Evolutionary conservation across 768 basidiomycete species (phyloP).

Genomic region (Tylopilus vinaceipallidus): DNA sequence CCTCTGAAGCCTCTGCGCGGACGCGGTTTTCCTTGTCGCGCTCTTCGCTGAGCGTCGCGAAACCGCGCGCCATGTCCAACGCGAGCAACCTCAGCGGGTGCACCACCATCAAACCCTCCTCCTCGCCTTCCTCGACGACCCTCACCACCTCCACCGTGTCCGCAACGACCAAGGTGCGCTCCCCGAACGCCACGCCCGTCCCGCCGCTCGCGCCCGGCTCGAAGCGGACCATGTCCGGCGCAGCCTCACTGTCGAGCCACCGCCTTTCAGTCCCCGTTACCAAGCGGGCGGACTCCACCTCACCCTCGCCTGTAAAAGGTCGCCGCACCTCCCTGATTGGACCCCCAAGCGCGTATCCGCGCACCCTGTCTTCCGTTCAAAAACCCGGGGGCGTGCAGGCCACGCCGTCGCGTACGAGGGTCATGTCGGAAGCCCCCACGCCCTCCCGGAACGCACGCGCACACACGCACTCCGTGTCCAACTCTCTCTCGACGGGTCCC

Average conservation of each 20-base stretch:
- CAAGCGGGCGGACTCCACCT: conserved; percentile 27
- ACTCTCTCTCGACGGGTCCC: conserved; percentile 28
- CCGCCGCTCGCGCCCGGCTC: conserved; percentile 33
- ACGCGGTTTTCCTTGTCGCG: conserved; percentile 38
- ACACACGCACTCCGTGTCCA: conserved; percentile 28
- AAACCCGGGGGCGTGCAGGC: conserved; percentile 26
- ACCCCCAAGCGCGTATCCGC: conserved; percentile 28
- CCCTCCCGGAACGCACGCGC: conserved; percentile 24
- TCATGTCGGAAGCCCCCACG: conserved; percentile 42
- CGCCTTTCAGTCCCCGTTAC: conserved; percentile 40
- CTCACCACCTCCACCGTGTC: conserved; percentile 27
- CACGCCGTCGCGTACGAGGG: conserved; percentile 40
- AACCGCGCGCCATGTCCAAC: conserved; percentile 54
- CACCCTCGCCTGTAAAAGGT: conserved; percentile 28
- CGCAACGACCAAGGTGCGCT: conserved; percentile 30
- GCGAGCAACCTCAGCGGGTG: conserved; percentile 48
- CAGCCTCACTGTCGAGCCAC: conserved; percentile 33
- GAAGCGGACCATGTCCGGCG: conserved; percentile 40
- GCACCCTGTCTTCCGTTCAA: conserved; percentile 16
- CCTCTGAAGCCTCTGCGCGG: conserved; percentile 57
- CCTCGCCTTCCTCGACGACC: conserved; percentile 27
- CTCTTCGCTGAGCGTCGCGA: conserved; percentile 44
- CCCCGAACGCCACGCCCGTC: conserved; percentile 52
- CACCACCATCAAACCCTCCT: conserved; percentile 45
- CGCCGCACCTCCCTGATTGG: conserved; percentile 29